Percentiles rank a stretch among this genome's conserved stretches.
Evolutionary conservation across 2,329 filamentous ascomycete species (phyloP).

Genomic region (Aspergillus cejpii): DNA sequence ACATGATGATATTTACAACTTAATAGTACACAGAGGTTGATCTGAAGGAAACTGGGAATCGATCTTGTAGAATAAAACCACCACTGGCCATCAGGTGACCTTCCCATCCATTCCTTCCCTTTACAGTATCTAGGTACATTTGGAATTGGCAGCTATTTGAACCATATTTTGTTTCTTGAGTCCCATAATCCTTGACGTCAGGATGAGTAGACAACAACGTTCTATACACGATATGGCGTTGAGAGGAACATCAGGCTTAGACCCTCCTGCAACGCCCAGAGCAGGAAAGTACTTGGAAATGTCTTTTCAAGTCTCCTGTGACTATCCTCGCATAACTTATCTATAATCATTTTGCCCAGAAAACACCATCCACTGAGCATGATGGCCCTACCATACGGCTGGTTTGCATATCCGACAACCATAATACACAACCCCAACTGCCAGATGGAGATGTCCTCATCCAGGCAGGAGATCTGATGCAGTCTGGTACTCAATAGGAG

Average conservation of each 20-base stretch:
- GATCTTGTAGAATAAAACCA: no score
- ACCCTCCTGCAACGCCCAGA: constrained; percentile 3
- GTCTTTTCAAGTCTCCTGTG: background rate
- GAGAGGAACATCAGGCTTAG: background rate
- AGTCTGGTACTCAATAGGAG: constrained; percentile 59
- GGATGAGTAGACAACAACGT: no score
- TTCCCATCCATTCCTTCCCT: no score
- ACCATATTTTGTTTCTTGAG: no score
- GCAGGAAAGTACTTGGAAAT: background rate
- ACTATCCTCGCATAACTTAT: background rate
- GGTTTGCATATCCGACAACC: constrained; percentile 29
- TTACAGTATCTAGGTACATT: no score
- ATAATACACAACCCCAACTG: constrained; percentile 20
- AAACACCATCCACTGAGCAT: background rate
- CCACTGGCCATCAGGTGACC: no score
- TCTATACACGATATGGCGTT: constrained; percentile 29
- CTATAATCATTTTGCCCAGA: background rate
- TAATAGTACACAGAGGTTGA: no score
- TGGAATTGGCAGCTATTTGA: no score
- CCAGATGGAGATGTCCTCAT: constrained; percentile 35
- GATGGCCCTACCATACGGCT: background rate
- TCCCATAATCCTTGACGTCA: no score
- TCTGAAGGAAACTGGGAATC: no score
- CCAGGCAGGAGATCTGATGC: constrained; percentile 44
- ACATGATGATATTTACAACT: no score